These are phyloP conservation scores for Tylopilus subfusipes DNA, from an alignment of 768 basidiomycete genomes.

Conservation along the genomic window DNA sequence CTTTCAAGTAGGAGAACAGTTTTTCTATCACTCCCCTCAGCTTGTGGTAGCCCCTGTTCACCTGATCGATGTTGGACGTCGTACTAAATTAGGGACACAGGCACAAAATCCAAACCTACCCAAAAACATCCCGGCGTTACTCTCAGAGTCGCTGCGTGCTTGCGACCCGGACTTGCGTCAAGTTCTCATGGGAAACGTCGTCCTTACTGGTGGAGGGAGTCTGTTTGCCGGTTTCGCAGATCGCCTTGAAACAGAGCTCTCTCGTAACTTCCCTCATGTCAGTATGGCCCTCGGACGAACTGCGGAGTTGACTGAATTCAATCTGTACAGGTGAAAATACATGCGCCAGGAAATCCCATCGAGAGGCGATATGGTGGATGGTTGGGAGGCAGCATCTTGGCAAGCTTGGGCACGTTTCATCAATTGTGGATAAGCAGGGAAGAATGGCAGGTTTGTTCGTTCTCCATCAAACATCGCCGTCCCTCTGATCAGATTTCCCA, in stretches of 20 bases:
- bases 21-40: conserved; percentile 71
- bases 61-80: neutral
- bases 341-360: conserved; percentile 85
- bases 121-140: conserved; percentile 71
- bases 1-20: conserved; percentile 81
- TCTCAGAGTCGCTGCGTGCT: conserved; percentile 72
- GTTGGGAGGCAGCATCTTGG: conserved; percentile 95
- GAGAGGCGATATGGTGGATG: conserved; percentile 92
- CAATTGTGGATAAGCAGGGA: conserved; percentile 94
- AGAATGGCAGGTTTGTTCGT: conserved; percentile 75
- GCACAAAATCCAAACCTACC: conserved; percentile 64
- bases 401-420: conserved; percentile 95
- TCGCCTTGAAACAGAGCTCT: conserved; percentile 73
- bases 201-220: conserved; percentile 93
- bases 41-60: conserved; percentile 41
- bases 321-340: conserved; percentile 75
- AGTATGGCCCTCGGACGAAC: conserved; percentile 28
- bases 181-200: conserved; percentile 87
- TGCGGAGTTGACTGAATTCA: conserved; percentile 7
- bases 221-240: conserved; percentile 84
- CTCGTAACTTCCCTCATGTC: conserved; percentile 74
- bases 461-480: neutral
- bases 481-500: conserved; percentile 26
- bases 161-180: conserved; percentile 92
- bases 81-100: conserved; percentile 24